Evolutionary conservation across 371 early-diverging fungal species (phyloP).

Genomic region (Zancudomyces culisetae): DNA sequence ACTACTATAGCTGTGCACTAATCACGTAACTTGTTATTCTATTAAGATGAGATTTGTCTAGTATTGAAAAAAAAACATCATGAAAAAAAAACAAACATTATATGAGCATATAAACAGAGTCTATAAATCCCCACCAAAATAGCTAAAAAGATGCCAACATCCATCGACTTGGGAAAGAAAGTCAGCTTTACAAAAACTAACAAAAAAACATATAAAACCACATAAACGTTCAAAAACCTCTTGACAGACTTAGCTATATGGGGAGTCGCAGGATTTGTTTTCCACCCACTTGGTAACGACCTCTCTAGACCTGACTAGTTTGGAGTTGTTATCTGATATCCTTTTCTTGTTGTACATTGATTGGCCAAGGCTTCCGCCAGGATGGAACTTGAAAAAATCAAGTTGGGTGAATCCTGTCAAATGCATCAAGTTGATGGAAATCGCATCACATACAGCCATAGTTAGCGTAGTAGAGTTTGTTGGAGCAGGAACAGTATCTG

Average conservation of each 20-base stretch:
- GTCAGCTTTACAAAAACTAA: too few species aligned
- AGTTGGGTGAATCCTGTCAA: constrained; percentile 25
- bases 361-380: constrained; percentile 36
- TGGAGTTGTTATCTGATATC: neutral
- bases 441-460: constrained; percentile 37
- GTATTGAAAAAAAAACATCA: too few species aligned
- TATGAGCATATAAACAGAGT: too few species aligned
- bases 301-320: neutral
- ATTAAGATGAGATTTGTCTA: too few species aligned
- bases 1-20: too few species aligned
- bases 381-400: constrained; percentile 41
- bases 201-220: neutral
- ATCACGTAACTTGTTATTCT: too few species aligned
- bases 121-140: too few species aligned
- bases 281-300: neutral
- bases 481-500: constrained; percentile 32
- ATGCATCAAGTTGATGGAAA: constrained; percentile 33
- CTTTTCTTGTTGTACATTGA: neutral
- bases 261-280: neutral
- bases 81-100: too few species aligned
- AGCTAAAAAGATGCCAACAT: too few species aligned
- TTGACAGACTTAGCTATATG: neutral
- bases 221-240: neutral
- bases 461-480: constrained; percentile 37
- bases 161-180: too few species aligned